phyloP scores from a whole-genome alignment of 495 filamentous ascomycete genomes.

The Daldinia loculata region DNA sequence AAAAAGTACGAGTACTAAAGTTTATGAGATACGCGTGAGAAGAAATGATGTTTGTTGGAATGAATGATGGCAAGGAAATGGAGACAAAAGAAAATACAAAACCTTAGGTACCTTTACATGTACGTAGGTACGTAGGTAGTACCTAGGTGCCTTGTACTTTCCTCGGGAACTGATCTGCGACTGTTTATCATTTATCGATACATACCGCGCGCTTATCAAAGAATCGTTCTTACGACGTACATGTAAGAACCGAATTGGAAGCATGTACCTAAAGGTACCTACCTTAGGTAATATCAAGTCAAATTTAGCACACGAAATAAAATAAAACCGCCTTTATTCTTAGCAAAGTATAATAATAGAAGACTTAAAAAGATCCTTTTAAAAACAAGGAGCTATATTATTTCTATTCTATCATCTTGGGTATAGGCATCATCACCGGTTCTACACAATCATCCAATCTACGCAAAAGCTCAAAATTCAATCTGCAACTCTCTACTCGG shows the following conservation, averaged over 20 bases:
- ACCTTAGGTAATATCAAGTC: not conserved
- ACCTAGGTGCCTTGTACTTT: not conserved
- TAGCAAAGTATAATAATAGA: not conserved
- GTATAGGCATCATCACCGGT: too few species aligned
- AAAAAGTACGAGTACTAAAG: not conserved
- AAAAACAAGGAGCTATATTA: not conserved
- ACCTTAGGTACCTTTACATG: not conserved
- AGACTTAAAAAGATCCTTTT: not conserved
- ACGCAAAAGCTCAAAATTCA: not conserved
- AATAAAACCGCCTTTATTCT: not conserved
- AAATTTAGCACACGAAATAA: not conserved
- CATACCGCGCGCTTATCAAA: slow-evolving; percentile 2
- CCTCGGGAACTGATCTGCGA: not conserved
- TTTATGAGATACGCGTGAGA: not conserved
- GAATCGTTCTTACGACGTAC: not conserved
- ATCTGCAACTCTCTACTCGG: not conserved
- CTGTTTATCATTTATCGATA: slow-evolving; percentile 1
- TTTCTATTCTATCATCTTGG: not conserved
- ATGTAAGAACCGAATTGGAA: too few species aligned
- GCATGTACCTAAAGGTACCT: not conserved
- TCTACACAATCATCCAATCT: not conserved
- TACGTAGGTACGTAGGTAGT: not conserved
- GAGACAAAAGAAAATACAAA: slow-evolving; percentile 13
- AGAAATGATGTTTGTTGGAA: slow-evolving; percentile 28
- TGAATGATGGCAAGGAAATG: slow-evolving; percentile 35